phyloP scores from a whole-genome alignment of 805 yeast species.

The Starmera quercuum region DNA sequence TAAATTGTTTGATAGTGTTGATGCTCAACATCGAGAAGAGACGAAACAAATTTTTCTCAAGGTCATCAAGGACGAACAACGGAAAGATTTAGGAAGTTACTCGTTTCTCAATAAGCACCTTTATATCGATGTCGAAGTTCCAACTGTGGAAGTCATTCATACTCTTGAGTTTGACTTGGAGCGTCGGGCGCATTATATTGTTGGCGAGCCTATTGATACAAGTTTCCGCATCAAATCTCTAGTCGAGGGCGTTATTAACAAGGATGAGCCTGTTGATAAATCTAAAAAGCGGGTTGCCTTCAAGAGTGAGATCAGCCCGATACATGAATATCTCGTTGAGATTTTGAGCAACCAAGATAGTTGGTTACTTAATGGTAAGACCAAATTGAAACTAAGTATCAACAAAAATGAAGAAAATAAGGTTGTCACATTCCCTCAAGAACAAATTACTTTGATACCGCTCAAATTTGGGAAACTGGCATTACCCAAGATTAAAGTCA shows the following conservation, averaged over 20 bases:
- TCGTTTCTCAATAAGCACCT: conserved; percentile 16
- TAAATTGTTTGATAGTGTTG: not conserved
- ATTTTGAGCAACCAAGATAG: conserved; percentile 48
- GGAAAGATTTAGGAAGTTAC: not conserved
- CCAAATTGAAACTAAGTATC: conserved; percentile 36
- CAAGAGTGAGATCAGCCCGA: conserved; percentile 8
- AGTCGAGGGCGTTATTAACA: conserved; percentile 10
- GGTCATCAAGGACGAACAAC: not conserved
- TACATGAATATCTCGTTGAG: conserved; percentile 34
- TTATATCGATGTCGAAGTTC: conserved; percentile 53
- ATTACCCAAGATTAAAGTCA: conserved; percentile 55
- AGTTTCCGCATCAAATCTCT: conserved; percentile 35
- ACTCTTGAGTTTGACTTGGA: conserved; percentile 35
- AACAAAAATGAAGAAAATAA: conserved; percentile 7
- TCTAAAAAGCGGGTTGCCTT: conserved; percentile 16
- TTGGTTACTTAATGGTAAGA: conserved; percentile 78
- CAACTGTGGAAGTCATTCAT: conserved; percentile 53
- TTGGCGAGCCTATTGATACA: conserved; percentile 57
- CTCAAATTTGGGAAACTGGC: conserved; percentile 64
- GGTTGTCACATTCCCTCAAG: conserved; percentile 7
- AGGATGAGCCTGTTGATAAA: not conserved
- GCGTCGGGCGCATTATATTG: conserved; percentile 37
- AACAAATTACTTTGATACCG: conserved; percentile 55
- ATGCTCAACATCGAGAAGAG: not conserved
- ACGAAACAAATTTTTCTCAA: not conserved